Conservation (phyloP, 208 protist species). For the Novymonas esmeraldas region DNA sequence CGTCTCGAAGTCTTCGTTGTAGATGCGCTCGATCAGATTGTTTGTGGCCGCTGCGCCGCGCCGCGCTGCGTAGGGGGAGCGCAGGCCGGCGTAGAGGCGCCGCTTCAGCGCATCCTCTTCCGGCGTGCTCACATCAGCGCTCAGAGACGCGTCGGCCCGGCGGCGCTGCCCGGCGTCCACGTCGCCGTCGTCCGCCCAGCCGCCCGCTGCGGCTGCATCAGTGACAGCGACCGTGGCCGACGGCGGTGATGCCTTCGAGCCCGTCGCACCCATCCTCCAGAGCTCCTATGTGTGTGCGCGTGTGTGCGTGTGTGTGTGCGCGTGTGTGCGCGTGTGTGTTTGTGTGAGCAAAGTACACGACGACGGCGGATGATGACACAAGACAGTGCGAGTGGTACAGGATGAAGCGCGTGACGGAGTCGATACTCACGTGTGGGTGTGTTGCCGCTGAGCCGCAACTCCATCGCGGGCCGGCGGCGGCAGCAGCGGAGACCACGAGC, state of each 20-base stretch:
- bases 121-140: slow-evolving; percentile 36
- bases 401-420: too few species aligned
- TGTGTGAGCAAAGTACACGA: too few species aligned
- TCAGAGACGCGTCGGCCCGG: slow-evolving; percentile 34
- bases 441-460: too few species aligned
- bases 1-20: slow-evolving; percentile 80
- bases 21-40: slow-evolving; percentile 77
- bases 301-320: too few species aligned
- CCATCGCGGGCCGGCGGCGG: too few species aligned
- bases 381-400: too few species aligned
- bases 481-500: too few species aligned
- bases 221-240: neutral
- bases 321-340: too few species aligned
- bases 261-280: slow-evolving; percentile 1
- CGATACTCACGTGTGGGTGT: too few species aligned
- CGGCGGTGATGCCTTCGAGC: neutral
- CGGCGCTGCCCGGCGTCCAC: slow-evolving; percentile 12
- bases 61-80: slow-evolving; percentile 20
- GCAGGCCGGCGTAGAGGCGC: slow-evolving; percentile 39
- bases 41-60: neutral
- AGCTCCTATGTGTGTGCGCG: neutral
- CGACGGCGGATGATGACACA: too few species aligned
- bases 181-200: neutral
- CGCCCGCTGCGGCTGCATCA: neutral
- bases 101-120: slow-evolving; percentile 47